phyloP scores from a whole-genome alignment of 257 asterid genomes.

The Hygrophila difformis region DNA sequence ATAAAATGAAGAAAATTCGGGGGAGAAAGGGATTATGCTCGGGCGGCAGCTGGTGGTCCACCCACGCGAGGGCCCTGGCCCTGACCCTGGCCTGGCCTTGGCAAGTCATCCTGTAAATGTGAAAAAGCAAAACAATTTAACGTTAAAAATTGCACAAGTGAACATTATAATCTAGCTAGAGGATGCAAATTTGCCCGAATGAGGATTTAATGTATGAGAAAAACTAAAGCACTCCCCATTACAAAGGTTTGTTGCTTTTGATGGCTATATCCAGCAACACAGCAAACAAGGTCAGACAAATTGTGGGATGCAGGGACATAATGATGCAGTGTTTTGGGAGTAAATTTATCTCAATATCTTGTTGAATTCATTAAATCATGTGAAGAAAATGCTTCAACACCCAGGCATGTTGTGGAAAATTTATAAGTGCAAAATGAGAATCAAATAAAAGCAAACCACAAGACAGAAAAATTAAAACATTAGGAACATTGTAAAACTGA shows the following conservation, averaged over 20 bases:
- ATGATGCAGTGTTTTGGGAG: no score
- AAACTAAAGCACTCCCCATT: no score
- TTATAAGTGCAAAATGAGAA: not conserved
- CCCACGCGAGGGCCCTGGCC: constrained; percentile 44
- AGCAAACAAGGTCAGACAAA: not conserved
- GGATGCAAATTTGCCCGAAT: no score
- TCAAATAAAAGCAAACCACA: not conserved
- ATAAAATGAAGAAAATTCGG: constrained; percentile 3
- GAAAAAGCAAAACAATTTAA: no score
- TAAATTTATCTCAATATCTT: no score
- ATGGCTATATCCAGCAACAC: not conserved
- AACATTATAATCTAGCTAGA: no score
- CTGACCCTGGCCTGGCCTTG: constrained; percentile 54
- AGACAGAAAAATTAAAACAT: not conserved
- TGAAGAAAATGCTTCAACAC: no score
- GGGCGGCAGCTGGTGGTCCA: constrained; percentile 43
- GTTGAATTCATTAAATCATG: no score
- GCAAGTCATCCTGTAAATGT: constrained; percentile 45
- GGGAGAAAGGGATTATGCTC: constrained; percentile 19
- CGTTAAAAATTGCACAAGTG: no score
- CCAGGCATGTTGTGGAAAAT: no score
- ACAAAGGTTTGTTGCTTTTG: no score
- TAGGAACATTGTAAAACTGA: constrained; percentile 12
- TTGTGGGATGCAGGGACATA: not conserved
- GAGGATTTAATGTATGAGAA: no score